A percentile compares a stretch with the other conserved stretches of the same genome.
Evolutionary conservation across 208 protist genomes (phyloP).

Genomic region (Tritrichomonas musculus): DNA sequence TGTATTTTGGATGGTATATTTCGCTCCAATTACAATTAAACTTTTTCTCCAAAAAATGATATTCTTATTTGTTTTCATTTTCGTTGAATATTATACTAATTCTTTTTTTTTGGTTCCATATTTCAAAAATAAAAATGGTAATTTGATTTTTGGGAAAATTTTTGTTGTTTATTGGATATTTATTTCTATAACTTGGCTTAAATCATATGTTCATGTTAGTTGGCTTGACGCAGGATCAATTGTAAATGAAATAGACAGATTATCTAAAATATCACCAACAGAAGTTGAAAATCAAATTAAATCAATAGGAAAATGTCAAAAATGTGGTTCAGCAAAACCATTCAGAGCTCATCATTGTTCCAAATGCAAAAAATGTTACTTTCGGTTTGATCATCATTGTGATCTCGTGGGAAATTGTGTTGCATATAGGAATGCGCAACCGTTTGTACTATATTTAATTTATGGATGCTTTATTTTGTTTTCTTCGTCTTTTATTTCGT

Average conservation of each 20-base stretch:
- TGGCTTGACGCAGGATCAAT: not conserved
- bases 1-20: not conserved
- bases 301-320: not conserved
- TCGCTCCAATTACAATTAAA: not conserved
- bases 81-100: not conserved
- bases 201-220: not conserved
- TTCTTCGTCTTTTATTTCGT: not conserved
- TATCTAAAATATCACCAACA: too few species aligned
- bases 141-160: too few species aligned
- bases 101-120: not conserved
- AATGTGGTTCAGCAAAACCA: not conserved
- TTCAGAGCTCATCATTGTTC: not conserved
- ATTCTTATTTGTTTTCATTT: not conserved
- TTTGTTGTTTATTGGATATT: not conserved
- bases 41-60: not conserved
- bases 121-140: too few species aligned
- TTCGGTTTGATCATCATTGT: constrained; percentile 25
- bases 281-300: not conserved
- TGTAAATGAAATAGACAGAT: not conserved
- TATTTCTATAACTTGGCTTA: not conserved
- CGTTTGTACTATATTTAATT: not conserved
- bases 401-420: not conserved
- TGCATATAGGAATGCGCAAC: not conserved
- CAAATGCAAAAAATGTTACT: not conserved
- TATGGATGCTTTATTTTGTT: not conserved